These are phyloP conservation scores for Schizosaccharomyces lindneri DNA, from an alignment of 805 yeast genomes.

Conservation along the genomic window DNA sequence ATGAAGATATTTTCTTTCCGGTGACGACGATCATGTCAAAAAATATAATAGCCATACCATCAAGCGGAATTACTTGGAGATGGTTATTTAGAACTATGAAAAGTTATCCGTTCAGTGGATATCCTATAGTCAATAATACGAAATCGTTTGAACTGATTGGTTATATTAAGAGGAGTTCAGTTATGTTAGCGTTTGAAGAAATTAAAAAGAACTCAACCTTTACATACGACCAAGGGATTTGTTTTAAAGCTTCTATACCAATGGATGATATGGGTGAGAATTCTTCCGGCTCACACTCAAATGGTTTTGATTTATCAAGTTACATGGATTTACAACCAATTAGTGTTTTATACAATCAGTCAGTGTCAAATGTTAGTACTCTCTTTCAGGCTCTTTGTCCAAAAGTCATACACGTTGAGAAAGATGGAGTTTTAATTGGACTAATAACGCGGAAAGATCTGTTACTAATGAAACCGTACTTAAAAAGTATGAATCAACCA, in stretches of 20 bases:
- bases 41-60: slow-evolving; percentile 3
- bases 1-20: slow-evolving; percentile 27
- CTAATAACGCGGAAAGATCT: slow-evolving; percentile 70
- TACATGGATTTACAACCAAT: slow-evolving; percentile 35
- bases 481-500: no score
- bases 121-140: neutral
- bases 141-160: neutral
- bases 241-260: neutral
- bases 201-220: neutral
- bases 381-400: slow-evolving; percentile 66
- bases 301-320: slow-evolving; percentile 6
- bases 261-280: neutral
- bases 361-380: slow-evolving; percentile 37
- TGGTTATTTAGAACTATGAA: neutral
- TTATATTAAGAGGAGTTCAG: neutral
- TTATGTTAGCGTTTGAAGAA: neutral
- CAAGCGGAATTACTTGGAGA: slow-evolving; percentile 7
- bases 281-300: no score
- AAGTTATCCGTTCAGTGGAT: neutral
- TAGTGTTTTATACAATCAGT: slow-evolving; percentile 26
- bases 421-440: slow-evolving; percentile 37
- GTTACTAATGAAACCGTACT: slow-evolving; percentile 20
- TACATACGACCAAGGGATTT: neutral
- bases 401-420: slow-evolving; percentile 38
- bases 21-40: slow-evolving; percentile 41